phyloP scores from a whole-genome alignment of 2,329 filamentous ascomycete genomes.

The Aquanectria penicillioides region DNA sequence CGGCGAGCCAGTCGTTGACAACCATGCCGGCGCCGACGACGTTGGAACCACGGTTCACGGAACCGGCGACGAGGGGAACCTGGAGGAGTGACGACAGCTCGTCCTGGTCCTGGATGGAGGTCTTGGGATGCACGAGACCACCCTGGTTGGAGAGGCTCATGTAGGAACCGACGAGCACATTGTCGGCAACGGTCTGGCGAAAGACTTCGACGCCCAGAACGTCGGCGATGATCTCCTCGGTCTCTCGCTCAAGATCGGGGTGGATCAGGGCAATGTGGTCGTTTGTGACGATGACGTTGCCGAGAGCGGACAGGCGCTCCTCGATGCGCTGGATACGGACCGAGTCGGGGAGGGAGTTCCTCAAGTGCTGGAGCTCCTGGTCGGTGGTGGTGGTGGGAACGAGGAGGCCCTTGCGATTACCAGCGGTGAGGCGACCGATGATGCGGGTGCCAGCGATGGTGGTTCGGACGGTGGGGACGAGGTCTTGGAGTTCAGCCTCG shows the following conservation, averaged over 20 bases:
- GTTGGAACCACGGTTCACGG: conserved; percentile 89
- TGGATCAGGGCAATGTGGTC: conserved; percentile 97
- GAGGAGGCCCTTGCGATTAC: conserved; percentile 95
- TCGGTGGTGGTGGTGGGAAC: conserved; percentile 96
- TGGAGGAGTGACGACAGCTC: conserved; percentile 93
- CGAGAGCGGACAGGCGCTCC: conserved; percentile 92
- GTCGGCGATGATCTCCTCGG: conserved; percentile 98
- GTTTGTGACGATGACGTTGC: conserved; percentile 96
- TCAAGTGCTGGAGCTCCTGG: conserved; percentile 96
- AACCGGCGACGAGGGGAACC: conserved; percentile 93
- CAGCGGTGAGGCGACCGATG: conserved; percentile 93
- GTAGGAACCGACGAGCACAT: conserved; percentile 95
- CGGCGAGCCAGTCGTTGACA: conserved; percentile 89
- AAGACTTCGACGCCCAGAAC: conserved; percentile 90
- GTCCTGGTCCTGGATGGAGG: conserved; percentile 96
- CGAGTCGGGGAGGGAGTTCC: conserved; percentile 90
- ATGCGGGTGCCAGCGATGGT: conserved; percentile 97
- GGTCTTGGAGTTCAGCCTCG: conserved; percentile 96
- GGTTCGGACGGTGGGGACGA: conserved; percentile 95
- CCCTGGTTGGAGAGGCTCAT: conserved; percentile 97
- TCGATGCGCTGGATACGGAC: conserved; percentile 98
- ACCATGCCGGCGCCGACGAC: conserved; percentile 83
- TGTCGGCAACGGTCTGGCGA: conserved; percentile 94
- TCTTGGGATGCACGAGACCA: conserved; percentile 97
- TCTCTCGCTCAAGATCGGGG: conserved; percentile 96